These are phyloP conservation scores for Niebla homalea DNA, from an alignment of 495 filamentous ascomycete species.

Conservation along the genomic window DNA sequence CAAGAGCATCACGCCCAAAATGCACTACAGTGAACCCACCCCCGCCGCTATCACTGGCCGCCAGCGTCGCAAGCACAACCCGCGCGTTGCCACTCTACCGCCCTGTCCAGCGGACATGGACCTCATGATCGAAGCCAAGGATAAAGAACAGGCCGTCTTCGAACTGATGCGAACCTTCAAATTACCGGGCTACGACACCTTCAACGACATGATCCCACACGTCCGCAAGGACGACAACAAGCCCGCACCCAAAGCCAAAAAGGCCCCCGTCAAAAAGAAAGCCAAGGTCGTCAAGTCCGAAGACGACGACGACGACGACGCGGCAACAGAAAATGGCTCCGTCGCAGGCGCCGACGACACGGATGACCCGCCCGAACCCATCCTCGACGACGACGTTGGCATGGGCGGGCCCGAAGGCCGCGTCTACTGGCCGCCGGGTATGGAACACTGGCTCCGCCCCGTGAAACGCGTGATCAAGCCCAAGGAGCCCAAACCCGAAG, in stretches of 20 bases:
- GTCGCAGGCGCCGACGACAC: slow-evolving; percentile 27
- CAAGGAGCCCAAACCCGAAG: slow-evolving; percentile 27
- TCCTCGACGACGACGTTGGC: slow-evolving; percentile 58
- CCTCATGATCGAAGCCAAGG: slow-evolving; percentile 97
- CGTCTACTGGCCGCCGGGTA: slow-evolving; percentile 84
- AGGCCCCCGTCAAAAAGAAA: slow-evolving; percentile 36
- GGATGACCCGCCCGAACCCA: slow-evolving; percentile 20
- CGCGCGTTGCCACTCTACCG: slow-evolving; percentile 62
- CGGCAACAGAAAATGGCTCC: slow-evolving; percentile 28
- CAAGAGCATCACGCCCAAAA: slow-evolving; percentile 83
- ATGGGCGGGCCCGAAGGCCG: slow-evolving; percentile 82
- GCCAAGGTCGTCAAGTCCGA: slow-evolving; percentile 34
- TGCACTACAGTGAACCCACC: slow-evolving; percentile 85
- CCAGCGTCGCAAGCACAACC: slow-evolving; percentile 72
- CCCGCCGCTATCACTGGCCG: slow-evolving; percentile 58
- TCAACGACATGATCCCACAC: slow-evolving; percentile 70
- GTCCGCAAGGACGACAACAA: slow-evolving; percentile 68
- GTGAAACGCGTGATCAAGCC: slow-evolving; percentile 56
- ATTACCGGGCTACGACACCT: slow-evolving; percentile 58
- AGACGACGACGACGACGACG: slow-evolving; percentile 34
- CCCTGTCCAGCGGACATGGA: slow-evolving; percentile 76
- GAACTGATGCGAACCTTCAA: slow-evolving; percentile 82
- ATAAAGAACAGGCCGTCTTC: slow-evolving; percentile 95
- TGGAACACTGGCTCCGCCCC: slow-evolving; percentile 83
- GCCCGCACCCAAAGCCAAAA: slow-evolving; percentile 32